Conservation (phyloP, 2,329 filamentous ascomycete genomes). For the Colletotrichum graminicola region DNA sequence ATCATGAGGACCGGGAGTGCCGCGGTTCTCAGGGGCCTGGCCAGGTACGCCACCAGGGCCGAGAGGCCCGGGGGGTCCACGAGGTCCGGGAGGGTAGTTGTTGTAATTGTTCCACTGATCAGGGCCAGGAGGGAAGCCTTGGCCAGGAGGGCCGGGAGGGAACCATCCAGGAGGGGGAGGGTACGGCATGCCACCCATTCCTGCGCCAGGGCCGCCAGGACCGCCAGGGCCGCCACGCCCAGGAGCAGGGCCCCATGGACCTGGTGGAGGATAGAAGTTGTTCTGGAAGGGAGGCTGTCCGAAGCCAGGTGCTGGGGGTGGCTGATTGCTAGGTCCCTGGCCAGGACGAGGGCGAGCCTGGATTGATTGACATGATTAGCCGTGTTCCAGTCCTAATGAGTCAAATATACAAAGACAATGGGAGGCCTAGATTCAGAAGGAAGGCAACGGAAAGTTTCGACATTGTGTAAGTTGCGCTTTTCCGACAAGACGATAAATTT, state of each 20-base stretch:
- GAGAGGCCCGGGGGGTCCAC: constrained; percentile 58
- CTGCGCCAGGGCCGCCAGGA: constrained; percentile 54
- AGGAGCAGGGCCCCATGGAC: constrained; percentile 67
- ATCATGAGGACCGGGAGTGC: constrained; percentile 50
- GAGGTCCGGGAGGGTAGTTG: constrained; percentile 71
- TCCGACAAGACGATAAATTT: constrained; percentile 77
- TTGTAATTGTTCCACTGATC: constrained; percentile 68
- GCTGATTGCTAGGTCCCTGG: constrained; percentile 50
- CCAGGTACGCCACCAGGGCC: constrained; percentile 51
- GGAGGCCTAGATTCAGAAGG: constrained; percentile 82
- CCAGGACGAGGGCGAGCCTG: constrained; percentile 57
- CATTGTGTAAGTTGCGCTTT: constrained; percentile 90
- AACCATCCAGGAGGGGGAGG: constrained; percentile 84
- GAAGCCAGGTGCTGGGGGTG: constrained; percentile 55
- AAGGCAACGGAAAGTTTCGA: constrained; percentile 99
- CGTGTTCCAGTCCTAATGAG: constrained; percentile 26
- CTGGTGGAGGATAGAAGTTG: constrained; percentile 65
- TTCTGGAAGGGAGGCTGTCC: constrained; percentile 60
- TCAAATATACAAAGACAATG: constrained; percentile 19
- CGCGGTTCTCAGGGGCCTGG: constrained; percentile 40
- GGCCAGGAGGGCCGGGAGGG: constrained; percentile 75
- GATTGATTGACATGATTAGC: constrained; percentile 46
- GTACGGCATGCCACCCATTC: constrained; percentile 80
- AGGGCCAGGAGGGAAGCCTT: constrained; percentile 75
- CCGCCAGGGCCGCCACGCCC: constrained; percentile 54